A percentile compares a stretch with the other conserved stretches of the same genome.
Evolutionary conservation across 139 green algal genomes (phyloP).

Genomic region (Pseudopediastrum boryanum): DNA sequence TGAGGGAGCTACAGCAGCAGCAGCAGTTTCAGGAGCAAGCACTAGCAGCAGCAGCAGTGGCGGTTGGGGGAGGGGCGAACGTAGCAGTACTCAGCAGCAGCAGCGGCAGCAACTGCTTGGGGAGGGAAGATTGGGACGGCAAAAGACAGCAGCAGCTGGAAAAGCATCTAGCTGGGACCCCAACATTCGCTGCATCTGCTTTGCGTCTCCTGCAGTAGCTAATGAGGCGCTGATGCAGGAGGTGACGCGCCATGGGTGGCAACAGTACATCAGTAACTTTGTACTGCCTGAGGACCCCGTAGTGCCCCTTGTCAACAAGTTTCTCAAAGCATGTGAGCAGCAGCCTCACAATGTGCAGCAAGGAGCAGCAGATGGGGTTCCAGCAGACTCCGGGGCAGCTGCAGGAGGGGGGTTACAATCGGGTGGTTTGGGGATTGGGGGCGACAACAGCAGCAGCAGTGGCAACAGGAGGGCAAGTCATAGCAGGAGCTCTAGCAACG

Average conservation of each 20-base stretch:
- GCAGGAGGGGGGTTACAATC: too few species aligned
- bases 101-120: too few species aligned
- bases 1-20: neutral
- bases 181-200: slow-evolving; percentile 34
- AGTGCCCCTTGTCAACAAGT: slow-evolving; percentile 31
- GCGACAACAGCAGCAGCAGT: slow-evolving; percentile 6
- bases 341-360: neutral
- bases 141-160: neutral
- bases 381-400: too few species aligned
- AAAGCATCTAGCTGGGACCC: too few species aligned
- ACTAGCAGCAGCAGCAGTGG: too few species aligned
- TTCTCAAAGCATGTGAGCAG: slow-evolving; percentile 24
- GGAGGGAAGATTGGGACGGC: too few species aligned
- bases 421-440: too few species aligned
- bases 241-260: slow-evolving; percentile 29
- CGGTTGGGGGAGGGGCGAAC: neutral
- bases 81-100: too few species aligned
- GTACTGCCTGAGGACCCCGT: slow-evolving; percentile 39
- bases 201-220: slow-evolving; percentile 30
- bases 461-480: neutral
- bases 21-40: too few species aligned
- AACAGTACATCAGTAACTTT: slow-evolving; percentile 38
- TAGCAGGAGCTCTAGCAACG: too few species aligned
- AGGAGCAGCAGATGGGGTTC: too few species aligned
- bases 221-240: slow-evolving; percentile 25